A percentile compares a stretch with the other conserved stretches of the same genome.
phyloP scores from a whole-genome alignment of 352 stramenopile species.

The Phytopythium sindhum region DNA sequence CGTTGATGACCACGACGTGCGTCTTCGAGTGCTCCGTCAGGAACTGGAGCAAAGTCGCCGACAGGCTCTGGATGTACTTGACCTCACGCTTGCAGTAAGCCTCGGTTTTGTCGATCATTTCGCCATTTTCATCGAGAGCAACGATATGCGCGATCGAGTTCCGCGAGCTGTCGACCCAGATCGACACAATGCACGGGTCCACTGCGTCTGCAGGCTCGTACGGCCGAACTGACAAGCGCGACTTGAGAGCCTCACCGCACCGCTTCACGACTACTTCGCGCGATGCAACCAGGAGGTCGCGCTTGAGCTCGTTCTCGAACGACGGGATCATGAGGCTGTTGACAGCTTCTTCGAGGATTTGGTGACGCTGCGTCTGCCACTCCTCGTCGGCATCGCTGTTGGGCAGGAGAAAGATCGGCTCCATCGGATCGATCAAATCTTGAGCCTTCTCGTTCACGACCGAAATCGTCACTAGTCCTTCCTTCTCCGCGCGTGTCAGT shows the following conservation, averaged over 20 bases:
- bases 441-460: conserved; percentile 82
- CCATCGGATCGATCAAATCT: conserved; percentile 79
- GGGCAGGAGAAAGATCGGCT: conserved; percentile 60
- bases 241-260: conserved; percentile 63
- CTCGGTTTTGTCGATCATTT: conserved; percentile 85
- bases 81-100: conserved; percentile 78
- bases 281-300: conserved; percentile 67
- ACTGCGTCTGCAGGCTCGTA: conserved; percentile 75
- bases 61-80: conserved; percentile 69
- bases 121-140: conserved; percentile 81
- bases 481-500: conserved; percentile 77
- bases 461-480: conserved; percentile 71
- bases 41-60: conserved; percentile 77
- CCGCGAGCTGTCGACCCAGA: conserved; percentile 80
- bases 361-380: conserved; percentile 81
- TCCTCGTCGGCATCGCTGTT: conserved; percentile 67
- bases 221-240: conserved; percentile 67
- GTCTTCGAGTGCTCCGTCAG: conserved; percentile 77
- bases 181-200: conserved; percentile 83
- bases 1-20: conserved; percentile 86
- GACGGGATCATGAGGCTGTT: conserved; percentile 81
- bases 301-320: conserved; percentile 84
- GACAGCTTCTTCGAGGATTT: conserved; percentile 82
- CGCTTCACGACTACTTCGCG: conserved; percentile 75
- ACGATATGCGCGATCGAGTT: conserved; percentile 83